Evolutionary conservation across 1,284 basidiomycete species (phyloP).

Genomic region (Fomitopsis schrenkii): DNA sequence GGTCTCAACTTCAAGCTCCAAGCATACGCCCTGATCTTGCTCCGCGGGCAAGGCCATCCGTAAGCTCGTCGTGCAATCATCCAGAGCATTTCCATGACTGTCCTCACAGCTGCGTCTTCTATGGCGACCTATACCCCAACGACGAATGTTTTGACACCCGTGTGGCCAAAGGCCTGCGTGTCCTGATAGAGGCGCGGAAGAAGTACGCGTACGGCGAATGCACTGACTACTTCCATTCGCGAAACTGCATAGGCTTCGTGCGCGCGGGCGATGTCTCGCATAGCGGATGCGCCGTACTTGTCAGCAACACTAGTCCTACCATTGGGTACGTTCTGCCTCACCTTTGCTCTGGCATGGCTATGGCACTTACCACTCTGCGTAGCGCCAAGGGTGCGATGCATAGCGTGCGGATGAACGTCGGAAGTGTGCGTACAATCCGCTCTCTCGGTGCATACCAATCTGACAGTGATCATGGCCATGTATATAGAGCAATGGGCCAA

Average conservation of each 20-base stretch:
- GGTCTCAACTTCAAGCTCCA: slow-evolving; percentile 66
- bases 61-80: slow-evolving; percentile 34
- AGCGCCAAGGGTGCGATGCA: slow-evolving; percentile 21
- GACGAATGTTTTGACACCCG: slow-evolving; percentile 55
- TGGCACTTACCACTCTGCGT: slow-evolving; percentile 7
- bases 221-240: slow-evolving; percentile 53
- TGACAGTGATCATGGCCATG: too few relatives aligned
- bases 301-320: slow-evolving; percentile 51
- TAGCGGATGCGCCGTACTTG: slow-evolving; percentile 56
- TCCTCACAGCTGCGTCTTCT: slow-evolving; percentile 78
- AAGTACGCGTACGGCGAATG: slow-evolving; percentile 59
- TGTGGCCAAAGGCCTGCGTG: slow-evolving; percentile 45
- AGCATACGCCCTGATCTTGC: slow-evolving; percentile 84
- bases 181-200: slow-evolving; percentile 57
- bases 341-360: neutral
- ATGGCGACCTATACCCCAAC: slow-evolving; percentile 83
- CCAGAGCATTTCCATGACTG: neutral
- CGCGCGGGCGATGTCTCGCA: slow-evolving; percentile 50
- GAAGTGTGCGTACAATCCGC: slow-evolving; percentile 38
- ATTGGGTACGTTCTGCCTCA: slow-evolving; percentile 23
- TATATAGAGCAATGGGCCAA: slow-evolving; percentile 35
- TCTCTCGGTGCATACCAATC: neutral
- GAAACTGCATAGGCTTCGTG: slow-evolving; percentile 72
- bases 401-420: slow-evolving; percentile 60
- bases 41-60: slow-evolving; percentile 85